Conservation (phyloP, 1,284 basidiomycete genomes). For the Xerocomus cyaneibrunnescens region DNA sequence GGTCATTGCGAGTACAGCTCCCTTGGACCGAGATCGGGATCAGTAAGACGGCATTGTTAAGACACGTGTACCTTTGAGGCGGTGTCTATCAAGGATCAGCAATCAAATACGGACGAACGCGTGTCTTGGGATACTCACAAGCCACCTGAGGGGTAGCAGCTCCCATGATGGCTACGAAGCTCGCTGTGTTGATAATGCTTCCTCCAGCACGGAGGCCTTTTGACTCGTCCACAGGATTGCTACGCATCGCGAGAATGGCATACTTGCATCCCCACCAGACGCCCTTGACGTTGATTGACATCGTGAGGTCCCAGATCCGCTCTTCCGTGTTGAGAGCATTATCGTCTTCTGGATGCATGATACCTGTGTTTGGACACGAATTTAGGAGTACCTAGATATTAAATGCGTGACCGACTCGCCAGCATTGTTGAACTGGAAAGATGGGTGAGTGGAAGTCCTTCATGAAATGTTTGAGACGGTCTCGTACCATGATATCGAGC, state of each 20-base stretch:
- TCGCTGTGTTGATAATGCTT: slow-evolving; percentile 96
- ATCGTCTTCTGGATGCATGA: slow-evolving; percentile 95
- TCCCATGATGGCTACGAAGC: slow-evolving; percentile 91
- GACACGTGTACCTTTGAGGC: slow-evolving; percentile 66
- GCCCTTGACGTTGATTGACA: slow-evolving; percentile 95
- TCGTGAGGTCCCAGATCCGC: slow-evolving; percentile 92
- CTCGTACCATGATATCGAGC: slow-evolving; percentile 85
- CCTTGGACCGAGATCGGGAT: slow-evolving; percentile 45
- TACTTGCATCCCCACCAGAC: slow-evolving; percentile 99
- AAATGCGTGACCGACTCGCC: slow-evolving; percentile 41
- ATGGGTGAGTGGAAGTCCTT: background rate
- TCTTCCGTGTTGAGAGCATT: slow-evolving; percentile 95
- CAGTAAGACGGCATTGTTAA: background rate
- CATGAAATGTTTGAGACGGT: background rate
- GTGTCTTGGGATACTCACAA: slow-evolving; percentile 52
- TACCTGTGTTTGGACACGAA: slow-evolving; percentile 49
- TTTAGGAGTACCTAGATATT: background rate
- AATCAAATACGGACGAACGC: background rate
- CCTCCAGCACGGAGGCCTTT: slow-evolving; percentile 85
- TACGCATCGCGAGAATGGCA: slow-evolving; percentile 92
- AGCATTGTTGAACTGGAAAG: slow-evolving; percentile 81
- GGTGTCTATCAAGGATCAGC: slow-evolving; percentile 56
- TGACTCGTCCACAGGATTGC: slow-evolving; percentile 79
- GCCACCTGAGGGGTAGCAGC: slow-evolving; percentile 96
- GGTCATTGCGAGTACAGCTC: slow-evolving; percentile 97